Conservation (phyloP, 2,329 filamentous ascomycete species). For the Alternaria triticimaculans region DNA sequence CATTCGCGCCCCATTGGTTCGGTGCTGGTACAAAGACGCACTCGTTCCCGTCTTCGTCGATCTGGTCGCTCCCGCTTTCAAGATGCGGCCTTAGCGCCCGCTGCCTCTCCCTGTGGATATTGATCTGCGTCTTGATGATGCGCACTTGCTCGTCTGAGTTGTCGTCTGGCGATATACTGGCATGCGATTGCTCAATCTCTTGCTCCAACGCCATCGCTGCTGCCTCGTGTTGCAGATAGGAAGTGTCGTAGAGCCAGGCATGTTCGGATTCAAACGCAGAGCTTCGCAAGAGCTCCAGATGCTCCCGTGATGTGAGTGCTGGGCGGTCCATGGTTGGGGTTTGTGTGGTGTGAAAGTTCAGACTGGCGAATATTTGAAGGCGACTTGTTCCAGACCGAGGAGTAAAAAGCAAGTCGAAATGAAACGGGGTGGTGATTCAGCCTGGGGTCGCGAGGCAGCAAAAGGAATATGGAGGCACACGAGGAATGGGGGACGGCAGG, state of each 20-base stretch:
- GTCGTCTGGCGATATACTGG: constrained; percentile 46
- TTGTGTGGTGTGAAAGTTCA: constrained; percentile 1
- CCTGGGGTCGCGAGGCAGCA: not conserved
- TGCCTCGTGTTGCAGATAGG: constrained; percentile 45
- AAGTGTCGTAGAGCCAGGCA: constrained; percentile 47
- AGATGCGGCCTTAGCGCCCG: constrained; percentile 44
- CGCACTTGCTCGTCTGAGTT: constrained; percentile 45
- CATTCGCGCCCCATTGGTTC: constrained; percentile 48
- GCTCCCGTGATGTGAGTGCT: constrained; percentile 34
- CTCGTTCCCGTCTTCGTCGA: constrained; percentile 46
- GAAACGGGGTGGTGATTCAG: constrained; percentile 5
- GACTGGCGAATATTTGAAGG: not conserved
- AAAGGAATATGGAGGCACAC: constrained; percentile 13
- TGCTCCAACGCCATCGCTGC: constrained; percentile 44
- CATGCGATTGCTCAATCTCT: constrained; percentile 40
- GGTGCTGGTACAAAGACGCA: constrained; percentile 47
- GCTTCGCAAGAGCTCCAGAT: constrained; percentile 45
- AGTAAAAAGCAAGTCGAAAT: not conserved
- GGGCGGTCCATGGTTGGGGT: constrained; percentile 33
- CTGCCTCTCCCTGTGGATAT: constrained; percentile 45
- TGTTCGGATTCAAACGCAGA: constrained; percentile 48
- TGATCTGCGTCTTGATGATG: constrained; percentile 45
- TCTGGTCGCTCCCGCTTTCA: constrained; percentile 45
- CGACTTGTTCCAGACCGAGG: constrained; percentile 1
- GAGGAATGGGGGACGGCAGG: constrained; percentile 15